Evolutionary conservation across 139 green algal genomes (phyloP).

Genomic region (Chlamydomonas incerta): DNA sequence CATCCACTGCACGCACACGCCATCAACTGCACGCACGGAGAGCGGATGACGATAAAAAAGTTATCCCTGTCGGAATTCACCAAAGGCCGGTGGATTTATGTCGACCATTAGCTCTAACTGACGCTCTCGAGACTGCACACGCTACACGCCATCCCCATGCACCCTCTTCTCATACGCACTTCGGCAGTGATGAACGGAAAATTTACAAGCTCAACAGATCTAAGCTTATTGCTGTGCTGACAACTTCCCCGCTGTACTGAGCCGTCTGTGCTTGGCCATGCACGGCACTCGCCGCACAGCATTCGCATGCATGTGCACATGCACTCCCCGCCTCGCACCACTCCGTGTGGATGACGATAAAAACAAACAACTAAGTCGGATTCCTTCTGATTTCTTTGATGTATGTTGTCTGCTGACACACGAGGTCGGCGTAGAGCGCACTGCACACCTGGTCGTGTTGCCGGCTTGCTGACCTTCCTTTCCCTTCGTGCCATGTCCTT

Average conservation of each 20-base stretch:
- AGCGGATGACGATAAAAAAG: constrained; percentile 55
- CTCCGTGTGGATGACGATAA: constrained; percentile 50
- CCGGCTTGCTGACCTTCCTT: no score
- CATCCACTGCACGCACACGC: not conserved
- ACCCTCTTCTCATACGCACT: not conserved
- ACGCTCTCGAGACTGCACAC: constrained; percentile 48
- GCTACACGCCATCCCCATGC: not conserved
- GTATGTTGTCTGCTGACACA: constrained; percentile 23
- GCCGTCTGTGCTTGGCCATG: constrained; percentile 4
- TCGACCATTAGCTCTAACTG: constrained; percentile 88
- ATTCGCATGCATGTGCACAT: no score
- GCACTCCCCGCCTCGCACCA: not conserved
- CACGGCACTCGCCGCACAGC: not conserved
- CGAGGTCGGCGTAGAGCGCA: not conserved
- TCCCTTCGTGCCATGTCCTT: no score
- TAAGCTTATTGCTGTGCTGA: constrained; percentile 46
- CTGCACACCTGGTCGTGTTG: no score
- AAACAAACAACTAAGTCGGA: constrained; percentile 47
- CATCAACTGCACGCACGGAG: not conserved
- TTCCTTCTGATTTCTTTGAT: constrained; percentile 51
- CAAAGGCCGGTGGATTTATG: constrained; percentile 63
- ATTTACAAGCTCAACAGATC: constrained; percentile 90
- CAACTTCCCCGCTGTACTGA: constrained; percentile 64
- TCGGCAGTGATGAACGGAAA: constrained; percentile 67
- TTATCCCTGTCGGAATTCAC: constrained; percentile 85